Conservation (phyloP, 2,329 filamentous ascomycete species). For the Phyllosticta paracitricarpa region DNA sequence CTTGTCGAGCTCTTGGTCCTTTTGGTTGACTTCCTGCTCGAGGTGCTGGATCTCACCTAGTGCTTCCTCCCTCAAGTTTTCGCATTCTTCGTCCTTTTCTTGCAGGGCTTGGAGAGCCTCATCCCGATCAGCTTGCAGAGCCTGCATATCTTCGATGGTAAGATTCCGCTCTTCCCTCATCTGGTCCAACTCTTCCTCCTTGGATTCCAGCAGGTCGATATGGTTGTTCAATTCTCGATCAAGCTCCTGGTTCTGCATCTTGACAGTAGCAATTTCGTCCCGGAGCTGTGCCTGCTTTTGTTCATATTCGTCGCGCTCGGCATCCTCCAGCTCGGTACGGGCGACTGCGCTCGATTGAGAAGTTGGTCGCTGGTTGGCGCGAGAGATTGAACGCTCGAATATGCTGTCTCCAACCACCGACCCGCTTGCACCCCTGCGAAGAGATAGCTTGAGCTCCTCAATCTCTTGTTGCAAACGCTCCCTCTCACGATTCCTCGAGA, state of each 20-base stretch:
- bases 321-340: slow-evolving; percentile 55
- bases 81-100: slow-evolving; percentile 46
- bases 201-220: slow-evolving; percentile 65
- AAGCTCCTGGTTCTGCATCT: slow-evolving; percentile 82
- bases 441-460: slow-evolving; percentile 85
- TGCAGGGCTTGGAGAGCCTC: slow-evolving; percentile 69
- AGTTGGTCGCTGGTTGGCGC: slow-evolving; percentile 59
- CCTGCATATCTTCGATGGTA: slow-evolving; percentile 68
- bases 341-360: slow-evolving; percentile 55
- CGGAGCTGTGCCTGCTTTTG: slow-evolving; percentile 72
- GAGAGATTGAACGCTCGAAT: slow-evolving; percentile 85
- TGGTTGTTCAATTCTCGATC: slow-evolving; percentile 76
- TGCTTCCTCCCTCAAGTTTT: slow-evolving; percentile 46
- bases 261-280: slow-evolving; percentile 76
- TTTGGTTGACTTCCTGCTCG: slow-evolving; percentile 59
- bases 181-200: slow-evolving; percentile 47
- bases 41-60: slow-evolving; percentile 49
- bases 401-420: slow-evolving; percentile 73
- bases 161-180: slow-evolving; percentile 75
- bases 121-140: slow-evolving; percentile 73
- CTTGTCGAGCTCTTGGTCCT: slow-evolving; percentile 58
- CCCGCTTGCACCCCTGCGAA: slow-evolving; percentile 54
- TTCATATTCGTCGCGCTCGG: slow-evolving; percentile 78
- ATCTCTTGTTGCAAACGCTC: slow-evolving; percentile 94
- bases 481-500: slow-evolving; percentile 88